Base-by-base conservation (phyloP, 345 rosid genomes). In the Cochlearia excelsa region DNA sequence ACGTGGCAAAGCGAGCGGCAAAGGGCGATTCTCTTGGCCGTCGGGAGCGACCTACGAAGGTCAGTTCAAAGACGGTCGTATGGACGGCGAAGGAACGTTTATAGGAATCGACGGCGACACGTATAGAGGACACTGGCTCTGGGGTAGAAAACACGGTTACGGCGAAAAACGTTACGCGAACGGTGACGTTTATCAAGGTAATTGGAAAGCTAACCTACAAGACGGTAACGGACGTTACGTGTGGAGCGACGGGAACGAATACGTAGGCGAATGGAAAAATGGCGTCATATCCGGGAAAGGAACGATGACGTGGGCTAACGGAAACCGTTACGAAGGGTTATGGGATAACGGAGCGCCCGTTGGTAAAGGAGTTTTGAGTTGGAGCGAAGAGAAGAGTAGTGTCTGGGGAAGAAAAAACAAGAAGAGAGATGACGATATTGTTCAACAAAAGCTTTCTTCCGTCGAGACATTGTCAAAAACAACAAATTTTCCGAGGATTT, bases 11-110 rank as follows among this genome's bases (percentile, higher is more conserved):
- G 80, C 86, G 23, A 63, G 65, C 9, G 90, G 95, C 5, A 72
- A 67, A 28, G 95, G 95, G 2, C 75, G 78, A 58, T 86, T 84
- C 66, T 79, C 88, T 1, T 84, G 95, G 95, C 88, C 95, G 0
- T 80, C 90, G 0, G 90, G 90, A 1, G 90, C 95, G 0, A 79
- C 82, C 2, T 86, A 80, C 50, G 86, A 86, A 67, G 95, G 95
- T 4, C 77, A 79, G 11, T 86, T 84, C 74, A 78, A 63, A 63
- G 75, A 71, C 11, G 95, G 95, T 11, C 68, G 74, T 10, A 84
- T 84, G 90, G 81, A 80, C 26, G 90, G 95, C 0, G 57, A 48
- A 5, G 95, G 88, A 26, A 80, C 83, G 0, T 86, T 82, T 56
- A 78, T 80, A 1, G 88, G 90, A 10, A 75, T 79, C 7, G 76